Base-by-base conservation (phyloP, 768 basidiomycete genomes). In the Mycena metata region DNA sequence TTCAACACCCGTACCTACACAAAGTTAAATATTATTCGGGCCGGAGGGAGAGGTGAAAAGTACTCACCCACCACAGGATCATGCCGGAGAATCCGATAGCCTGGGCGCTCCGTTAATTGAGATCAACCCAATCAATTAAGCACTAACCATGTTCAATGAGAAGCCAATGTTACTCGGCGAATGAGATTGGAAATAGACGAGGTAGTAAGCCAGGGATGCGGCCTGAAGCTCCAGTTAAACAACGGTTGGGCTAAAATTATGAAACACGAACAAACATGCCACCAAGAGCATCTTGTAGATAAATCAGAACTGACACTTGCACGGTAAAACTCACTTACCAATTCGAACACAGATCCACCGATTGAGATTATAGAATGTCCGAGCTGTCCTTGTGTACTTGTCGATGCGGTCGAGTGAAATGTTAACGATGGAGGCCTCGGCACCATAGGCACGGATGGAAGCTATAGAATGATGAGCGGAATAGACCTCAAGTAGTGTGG, bases 391-490 rank as follows among this genome's bases (percentile, higher is more conserved):
- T 13, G 77, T 76, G 55, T 81, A 86, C 54, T 78, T 79, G 71
- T 88, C 82, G 26, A 87, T 82, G 8, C 83, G 78, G 26, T 76
- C 67, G 23, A 81, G 72, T 8, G 83, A 79, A 60, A 82, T 76
- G 61, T 47, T 54, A 65, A 71, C 78, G 77, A 77, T 84, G 17
- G 75, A 67, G 23, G 76, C 75, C 72, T 86, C 79, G 15, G 85
- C 85, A 2, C 83, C 82, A 69, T 85, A 88, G 0, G 87, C 87
- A 21, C 87, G 77, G 61, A 88, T 86, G 5, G 85, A 76, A 21
- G 71, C 75, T 75, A 30, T 7, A 16, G 43, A 33, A 19, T 1
- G 9, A 42, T 61, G 15, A 47, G 59, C 21, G 43, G 41, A n/a
- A 26, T 30, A 36, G 21, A 24, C 17, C 39, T 6, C 30, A 11